Conservation (phyloP, 306 rosid species). For the Phaseolus lunatus region DNA sequence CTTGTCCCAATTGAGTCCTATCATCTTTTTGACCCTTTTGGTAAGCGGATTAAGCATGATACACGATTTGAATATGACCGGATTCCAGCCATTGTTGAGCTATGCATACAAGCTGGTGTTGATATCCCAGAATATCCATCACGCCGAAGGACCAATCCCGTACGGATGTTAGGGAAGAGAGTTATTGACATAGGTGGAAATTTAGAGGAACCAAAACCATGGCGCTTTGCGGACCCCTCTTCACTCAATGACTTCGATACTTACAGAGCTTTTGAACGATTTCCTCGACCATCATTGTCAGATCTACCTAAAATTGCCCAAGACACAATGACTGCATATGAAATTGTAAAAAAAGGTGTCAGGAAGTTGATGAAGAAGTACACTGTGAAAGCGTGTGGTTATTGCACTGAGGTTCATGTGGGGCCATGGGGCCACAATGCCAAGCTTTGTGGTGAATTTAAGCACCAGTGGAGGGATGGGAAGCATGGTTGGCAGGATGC, state of each 20-base stretch:
- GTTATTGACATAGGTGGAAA: constrained; percentile 82
- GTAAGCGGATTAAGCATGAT: constrained; percentile 84
- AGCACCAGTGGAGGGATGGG: constrained; percentile 99
- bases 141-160: constrained; percentile 81
- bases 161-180: constrained; percentile 78
- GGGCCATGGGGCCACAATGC: constrained; percentile 99
- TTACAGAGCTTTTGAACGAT: constrained; percentile 64
- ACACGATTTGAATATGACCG: constrained; percentile 87
- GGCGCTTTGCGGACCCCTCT: constrained; percentile 55
- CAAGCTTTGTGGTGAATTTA: constrained; percentile 92
- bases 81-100: constrained; percentile 93
- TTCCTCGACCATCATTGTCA: constrained; percentile 60
- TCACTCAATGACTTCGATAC: constrained; percentile 77
- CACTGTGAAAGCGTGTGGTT: constrained; percentile 92
- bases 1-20: constrained; percentile 87
- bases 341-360: constrained; percentile 73
- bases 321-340: constrained; percentile 77
- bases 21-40: constrained; percentile 93
- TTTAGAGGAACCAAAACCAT: constrained; percentile 75
- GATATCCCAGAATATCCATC: constrained; percentile 95
- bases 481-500: constrained; percentile 99
- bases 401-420: constrained; percentile 97
- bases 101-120: constrained; percentile 97
- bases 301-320: constrained; percentile 76
- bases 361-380: constrained; percentile 82